Percentiles rank a stretch among this genome's conserved stretches.
Evolutionary conservation across 2,329 filamentous ascomycete species (phyloP).

Genomic region (Ambrosiella beaveri): DNA sequence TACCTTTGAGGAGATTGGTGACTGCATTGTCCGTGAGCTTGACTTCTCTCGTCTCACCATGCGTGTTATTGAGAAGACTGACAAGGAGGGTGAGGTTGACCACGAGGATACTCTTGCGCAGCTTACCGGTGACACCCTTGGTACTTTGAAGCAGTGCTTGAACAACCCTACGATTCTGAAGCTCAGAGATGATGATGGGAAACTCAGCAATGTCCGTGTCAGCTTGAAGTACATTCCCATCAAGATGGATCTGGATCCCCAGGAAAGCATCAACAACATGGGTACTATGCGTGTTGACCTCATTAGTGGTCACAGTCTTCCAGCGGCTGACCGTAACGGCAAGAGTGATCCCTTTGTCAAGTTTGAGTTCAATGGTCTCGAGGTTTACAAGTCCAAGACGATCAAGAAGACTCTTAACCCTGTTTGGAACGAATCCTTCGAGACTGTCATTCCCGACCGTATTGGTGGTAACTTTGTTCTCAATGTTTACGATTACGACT

Average conservation of each 20-base stretch:
- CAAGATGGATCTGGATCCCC: slow-evolving; percentile 82
- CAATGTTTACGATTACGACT: slow-evolving; percentile 89
- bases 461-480: slow-evolving; percentile 70
- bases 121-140: slow-evolving; percentile 66
- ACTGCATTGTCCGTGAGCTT: slow-evolving; percentile 92
- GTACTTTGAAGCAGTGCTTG: slow-evolving; percentile 74
- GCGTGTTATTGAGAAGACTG: slow-evolving; percentile 63
- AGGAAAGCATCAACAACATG: slow-evolving; percentile 98
- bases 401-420: slow-evolving; percentile 95
- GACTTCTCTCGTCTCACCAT: slow-evolving; percentile 89
- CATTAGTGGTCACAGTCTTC: slow-evolving; percentile 71
- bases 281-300: slow-evolving; percentile 88
- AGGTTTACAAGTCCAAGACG: slow-evolving; percentile 86
- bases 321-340: slow-evolving; percentile 84
- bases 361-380: slow-evolving; percentile 75
- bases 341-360: slow-evolving; percentile 96
- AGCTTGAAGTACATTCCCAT: slow-evolving; percentile 90
- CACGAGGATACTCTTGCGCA: slow-evolving; percentile 65
- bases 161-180: slow-evolving; percentile 78
- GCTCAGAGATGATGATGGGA: slow-evolving; percentile 62
- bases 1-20: slow-evolving; percentile 81
- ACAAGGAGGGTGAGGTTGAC: slow-evolving; percentile 52
- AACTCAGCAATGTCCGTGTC: slow-evolving; percentile 64
- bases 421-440: slow-evolving; percentile 92
- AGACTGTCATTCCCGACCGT: slow-evolving; percentile 63